Evolutionary conservation across 768 basidiomycete species (phyloP), one percentile per base, ranked within the genome.

Genomic region (Pleurotus djamor): DNA sequence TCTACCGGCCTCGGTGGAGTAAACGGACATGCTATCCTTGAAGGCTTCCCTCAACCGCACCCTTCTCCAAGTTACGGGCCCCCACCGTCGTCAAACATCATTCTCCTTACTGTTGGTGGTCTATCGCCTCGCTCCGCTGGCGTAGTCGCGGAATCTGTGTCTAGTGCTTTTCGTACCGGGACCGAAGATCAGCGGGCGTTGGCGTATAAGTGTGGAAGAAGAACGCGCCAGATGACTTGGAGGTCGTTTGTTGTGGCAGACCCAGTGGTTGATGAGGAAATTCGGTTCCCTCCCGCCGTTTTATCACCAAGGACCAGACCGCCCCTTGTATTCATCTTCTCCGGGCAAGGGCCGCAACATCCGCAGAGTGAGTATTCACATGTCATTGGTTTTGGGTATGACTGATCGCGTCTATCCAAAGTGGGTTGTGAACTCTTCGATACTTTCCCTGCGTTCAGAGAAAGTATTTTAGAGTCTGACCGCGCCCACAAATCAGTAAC

Each of bases 1-100:
- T 74, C 77, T 57, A 77, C 73, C 16, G 79, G 79, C 1, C 78
- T 81, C 35, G 76, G 78, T 16, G 79, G 79, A 5, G 70, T 72
- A 2, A 79, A 78, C 58, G 79, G 75, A 0, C 78, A 80, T 58
- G 70, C 66, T 16, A 69, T 81, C 21, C 48, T 79, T 6, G 72
- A 79, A 61, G 67, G 21, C 21, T 28, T 28, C 3, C 21, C 21
- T 33, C 10, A 35, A n/a, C n/a, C n/a, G n/a, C n/a, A n/a, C n/a
- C n/a, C n/a, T n/a, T n/a, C n/a, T n/a, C n/a, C n/a, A n/a, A n/a
- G n/a, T n/a, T n/a, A n/a, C n/a, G n/a, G n/a, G n/a, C n/a, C n/a
- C n/a, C n/a, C n/a, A n/a, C n/a, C n/a, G n/a, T n/a, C n/a, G n/a
- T n/a, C n/a, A n/a, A n/a, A n/a, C n/a, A n/a, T n/a, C n/a, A n/a